Evolutionary conservation across 1,139 yeast genomes (phyloP), one percentile per base, ranked within the genome.

Genomic region (Magnusiomyces tetraspermus): DNA sequence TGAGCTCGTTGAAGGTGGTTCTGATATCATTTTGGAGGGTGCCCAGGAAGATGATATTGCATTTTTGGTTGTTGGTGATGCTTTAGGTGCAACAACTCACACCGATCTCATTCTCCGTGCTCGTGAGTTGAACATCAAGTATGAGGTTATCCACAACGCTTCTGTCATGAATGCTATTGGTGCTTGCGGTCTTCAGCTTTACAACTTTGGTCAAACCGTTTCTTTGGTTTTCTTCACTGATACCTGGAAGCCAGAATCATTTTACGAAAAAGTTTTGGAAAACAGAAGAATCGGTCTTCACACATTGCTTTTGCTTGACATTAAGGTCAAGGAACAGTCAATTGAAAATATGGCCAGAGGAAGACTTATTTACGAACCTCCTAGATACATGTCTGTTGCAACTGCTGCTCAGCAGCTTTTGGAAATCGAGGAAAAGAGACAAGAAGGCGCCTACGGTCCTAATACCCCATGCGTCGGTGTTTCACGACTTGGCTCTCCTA

Each of bases 121-220:
- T 37, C 78, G 95, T 61, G 95, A 86, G 68, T 75, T 83, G 58
- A 80, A 80, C 1, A 87, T 92, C 64, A 73, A 77, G 53, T 88
- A 86, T 46, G 94, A 86, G 64, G 79, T 86, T 50, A 80, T 92
- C 55, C 98, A 92, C 71, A 92, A 92, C 69, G 98, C 98, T 2
- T 86, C 96, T 24, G 95, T 92, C 23, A 89, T 92, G 97, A 92
- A 92, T 67, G 98, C 98, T 0, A 95, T 92, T 24, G 98, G 98
- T 15, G 95, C 97, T 1, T 89, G 97, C 72, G 98, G 98, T 24
- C 76, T 92, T 59, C 98, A 92, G 68, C 76, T 92, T 56, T 92
- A 92, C 70, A 90, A 85, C 62, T 92, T 90, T 70, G 98, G 98
- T 8, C 98, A 92, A 71, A 89, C 97, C 15, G 94, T 92, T 17